Evolutionary conservation across 1,284 basidiomycete species (phyloP).

Genomic region (Xanthoconium separans): DNA sequence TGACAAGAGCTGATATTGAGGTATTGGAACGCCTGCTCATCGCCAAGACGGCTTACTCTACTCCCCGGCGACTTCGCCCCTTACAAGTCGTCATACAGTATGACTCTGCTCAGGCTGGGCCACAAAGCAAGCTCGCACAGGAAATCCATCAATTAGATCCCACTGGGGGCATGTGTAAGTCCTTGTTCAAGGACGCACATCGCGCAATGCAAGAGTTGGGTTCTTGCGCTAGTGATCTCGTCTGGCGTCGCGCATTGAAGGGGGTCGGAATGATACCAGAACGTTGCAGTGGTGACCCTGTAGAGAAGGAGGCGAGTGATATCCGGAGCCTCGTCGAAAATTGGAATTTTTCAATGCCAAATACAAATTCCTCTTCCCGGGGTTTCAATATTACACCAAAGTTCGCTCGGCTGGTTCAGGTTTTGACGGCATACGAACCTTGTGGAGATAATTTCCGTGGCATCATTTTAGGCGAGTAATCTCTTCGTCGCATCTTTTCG

Average conservation of each 20-base stretch:
- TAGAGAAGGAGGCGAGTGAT: conserved; percentile 22
- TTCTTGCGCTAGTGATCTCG: conserved; percentile 59
- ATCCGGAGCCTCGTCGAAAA: conserved; percentile 49
- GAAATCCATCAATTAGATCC: conserved; percentile 40
- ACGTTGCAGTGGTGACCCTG: conserved; percentile 35
- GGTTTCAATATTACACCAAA: conserved; percentile 67
- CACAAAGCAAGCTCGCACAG: conserved; percentile 36
- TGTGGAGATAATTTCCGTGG: conserved; percentile 59
- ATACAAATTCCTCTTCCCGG: conserved; percentile 49
- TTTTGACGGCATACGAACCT: conserved; percentile 51
- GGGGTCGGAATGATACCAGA: conserved; percentile 30
- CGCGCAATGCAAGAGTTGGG: conserved; percentile 53
- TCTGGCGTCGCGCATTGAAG: conserved; percentile 56
- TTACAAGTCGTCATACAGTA: conserved; percentile 38
- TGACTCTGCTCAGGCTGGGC: conserved; percentile 25
- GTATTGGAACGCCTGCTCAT: conserved; percentile 41
- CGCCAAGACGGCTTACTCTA: conserved; percentile 34
- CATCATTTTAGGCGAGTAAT: conserved; percentile 58
- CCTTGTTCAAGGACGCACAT: conserved; percentile 46
- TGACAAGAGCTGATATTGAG: conserved; percentile 33
- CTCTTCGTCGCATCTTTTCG: neutral
- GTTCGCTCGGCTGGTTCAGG: conserved; percentile 55
- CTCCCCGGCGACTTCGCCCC: conserved; percentile 36
- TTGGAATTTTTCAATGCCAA: conserved; percentile 61
- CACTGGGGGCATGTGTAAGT: conserved; percentile 36